phyloP scores from a whole-genome alignment of 2,329 filamentous ascomycete genomes.

The Dichotomopilus funicola region DNA sequence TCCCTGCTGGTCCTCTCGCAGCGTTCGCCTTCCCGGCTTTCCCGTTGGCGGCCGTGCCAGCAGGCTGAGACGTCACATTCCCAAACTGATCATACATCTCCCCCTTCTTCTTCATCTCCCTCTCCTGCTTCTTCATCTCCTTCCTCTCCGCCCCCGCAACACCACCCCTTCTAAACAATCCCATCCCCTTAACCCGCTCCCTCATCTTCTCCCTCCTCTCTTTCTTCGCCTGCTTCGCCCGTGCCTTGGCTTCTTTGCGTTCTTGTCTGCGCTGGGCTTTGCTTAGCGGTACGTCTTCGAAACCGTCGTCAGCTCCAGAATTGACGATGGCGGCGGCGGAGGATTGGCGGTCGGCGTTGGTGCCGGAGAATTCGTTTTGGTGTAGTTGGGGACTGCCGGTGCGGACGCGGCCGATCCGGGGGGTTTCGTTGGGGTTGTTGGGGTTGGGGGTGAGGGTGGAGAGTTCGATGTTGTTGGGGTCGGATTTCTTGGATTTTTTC shows the following conservation, averaged over 20 bases:
- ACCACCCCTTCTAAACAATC: background rate
- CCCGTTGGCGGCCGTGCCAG: background rate
- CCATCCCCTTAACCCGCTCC: background rate
- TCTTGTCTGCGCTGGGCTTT: background rate
- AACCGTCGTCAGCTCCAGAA: background rate
- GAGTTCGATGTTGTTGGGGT: conserved; percentile 12
- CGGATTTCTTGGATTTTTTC: background rate
- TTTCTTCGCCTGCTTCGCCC: background rate
- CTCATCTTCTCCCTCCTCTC: background rate
- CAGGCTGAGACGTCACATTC: background rate
- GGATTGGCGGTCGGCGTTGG: background rate
- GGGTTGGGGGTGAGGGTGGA: background rate
- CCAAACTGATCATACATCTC: background rate
- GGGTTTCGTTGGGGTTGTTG: background rate
- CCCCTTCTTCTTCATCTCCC: background rate
- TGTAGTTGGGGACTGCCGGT: conserved; percentile 10
- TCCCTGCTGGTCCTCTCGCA: no score
- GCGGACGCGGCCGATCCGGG: conserved; percentile 9
- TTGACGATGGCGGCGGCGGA: background rate
- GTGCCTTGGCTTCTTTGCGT: background rate
- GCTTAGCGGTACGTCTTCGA: background rate
- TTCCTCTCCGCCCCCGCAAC: background rate
- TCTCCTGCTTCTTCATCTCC: background rate
- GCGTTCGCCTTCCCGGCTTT: background rate
- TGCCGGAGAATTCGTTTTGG: background rate